phyloP scores from a whole-genome alignment of 106 monocot genomes.

The Chionographis japonica region DNA sequence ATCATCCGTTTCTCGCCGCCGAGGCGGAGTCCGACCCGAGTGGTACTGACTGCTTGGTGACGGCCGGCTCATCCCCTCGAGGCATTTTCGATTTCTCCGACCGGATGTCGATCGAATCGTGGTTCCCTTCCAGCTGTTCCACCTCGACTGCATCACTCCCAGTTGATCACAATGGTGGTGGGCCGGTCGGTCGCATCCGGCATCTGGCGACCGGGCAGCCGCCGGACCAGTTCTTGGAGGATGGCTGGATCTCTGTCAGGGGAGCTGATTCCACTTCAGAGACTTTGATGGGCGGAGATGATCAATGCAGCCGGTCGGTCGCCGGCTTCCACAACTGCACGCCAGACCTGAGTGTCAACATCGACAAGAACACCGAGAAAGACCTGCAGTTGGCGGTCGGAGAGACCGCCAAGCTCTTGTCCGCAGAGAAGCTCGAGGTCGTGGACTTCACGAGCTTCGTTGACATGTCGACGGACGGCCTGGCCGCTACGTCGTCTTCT shows the following conservation, averaged over 20 bases:
- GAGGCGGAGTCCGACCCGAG: too few relatives aligned
- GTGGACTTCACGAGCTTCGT: slow-evolving; percentile 79
- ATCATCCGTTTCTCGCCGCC: slow-evolving; percentile 19
- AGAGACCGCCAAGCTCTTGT: slow-evolving; percentile 47
- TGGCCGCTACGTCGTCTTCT: slow-evolving; percentile 86
- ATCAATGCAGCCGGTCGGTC: background rate
- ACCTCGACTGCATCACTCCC: background rate
- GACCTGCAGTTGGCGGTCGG: slow-evolving; percentile 73
- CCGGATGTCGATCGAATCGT: background rate
- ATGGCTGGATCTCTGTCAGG: too few relatives aligned
- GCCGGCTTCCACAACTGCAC: slow-evolving; percentile 75
- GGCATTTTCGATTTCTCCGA: background rate
- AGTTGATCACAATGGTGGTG: too few relatives aligned
- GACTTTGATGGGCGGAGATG: too few relatives aligned
- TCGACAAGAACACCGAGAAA: slow-evolving; percentile 96
- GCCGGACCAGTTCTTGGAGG: too few relatives aligned
- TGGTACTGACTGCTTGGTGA: background rate
- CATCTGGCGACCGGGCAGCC: too few relatives aligned
- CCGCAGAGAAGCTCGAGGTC: slow-evolving; percentile 69
- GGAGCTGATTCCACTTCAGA: too few relatives aligned
- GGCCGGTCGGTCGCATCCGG: too few relatives aligned
- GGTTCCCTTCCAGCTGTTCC: background rate
- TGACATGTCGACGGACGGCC: slow-evolving; percentile 53
- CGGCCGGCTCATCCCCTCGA: background rate
- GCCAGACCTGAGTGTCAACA: slow-evolving; percentile 69